A percentile compares a stretch with the other conserved stretches of the same genome.
phyloP scores from a whole-genome alignment of 257 asterid genomes.

The Przewalskia tangutica region DNA sequence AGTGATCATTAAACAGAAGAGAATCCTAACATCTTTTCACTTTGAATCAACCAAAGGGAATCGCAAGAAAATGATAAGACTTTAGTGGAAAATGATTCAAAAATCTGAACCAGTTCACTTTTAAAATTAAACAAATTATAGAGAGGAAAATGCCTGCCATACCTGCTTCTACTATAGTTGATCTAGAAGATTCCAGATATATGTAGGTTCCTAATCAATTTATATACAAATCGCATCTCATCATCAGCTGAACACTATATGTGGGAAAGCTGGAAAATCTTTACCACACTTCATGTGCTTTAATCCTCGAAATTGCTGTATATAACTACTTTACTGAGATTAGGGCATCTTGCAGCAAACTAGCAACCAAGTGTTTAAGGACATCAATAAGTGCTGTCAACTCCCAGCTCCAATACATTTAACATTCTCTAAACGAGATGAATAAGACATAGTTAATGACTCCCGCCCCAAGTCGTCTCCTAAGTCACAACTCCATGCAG shows the following conservation, averaged over 20 bases:
- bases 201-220: slow-evolving; percentile 21
- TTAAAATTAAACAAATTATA: background rate
- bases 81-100: background rate
- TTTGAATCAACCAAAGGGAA: background rate
- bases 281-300: slow-evolving; percentile 70
- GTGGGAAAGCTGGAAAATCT: slow-evolving; percentile 55
- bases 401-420: slow-evolving; percentile 63
- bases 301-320: slow-evolving; percentile 68
- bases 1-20: background rate
- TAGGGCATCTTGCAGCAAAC: slow-evolving; percentile 61
- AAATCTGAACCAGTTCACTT: background rate
- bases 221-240: slow-evolving; percentile 63
- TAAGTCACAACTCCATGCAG: slow-evolving; percentile 58
- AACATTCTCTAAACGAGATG: slow-evolving; percentile 41
- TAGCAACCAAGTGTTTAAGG: slow-evolving; percentile 56
- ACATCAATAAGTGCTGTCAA: slow-evolving; percentile 65
- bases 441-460: slow-evolving; percentile 32
- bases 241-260: slow-evolving; percentile 50
- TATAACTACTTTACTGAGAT: slow-evolving; percentile 56
- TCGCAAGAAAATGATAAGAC: background rate
- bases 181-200: background rate
- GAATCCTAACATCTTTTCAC: background rate
- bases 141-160: background rate
- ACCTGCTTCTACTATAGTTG: background rate
- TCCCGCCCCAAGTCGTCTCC: slow-evolving; percentile 28